phyloP scores from a whole-genome alignment of 2,329 filamentous ascomycete genomes.

The Zymoseptoria pseudotritici region DNA sequence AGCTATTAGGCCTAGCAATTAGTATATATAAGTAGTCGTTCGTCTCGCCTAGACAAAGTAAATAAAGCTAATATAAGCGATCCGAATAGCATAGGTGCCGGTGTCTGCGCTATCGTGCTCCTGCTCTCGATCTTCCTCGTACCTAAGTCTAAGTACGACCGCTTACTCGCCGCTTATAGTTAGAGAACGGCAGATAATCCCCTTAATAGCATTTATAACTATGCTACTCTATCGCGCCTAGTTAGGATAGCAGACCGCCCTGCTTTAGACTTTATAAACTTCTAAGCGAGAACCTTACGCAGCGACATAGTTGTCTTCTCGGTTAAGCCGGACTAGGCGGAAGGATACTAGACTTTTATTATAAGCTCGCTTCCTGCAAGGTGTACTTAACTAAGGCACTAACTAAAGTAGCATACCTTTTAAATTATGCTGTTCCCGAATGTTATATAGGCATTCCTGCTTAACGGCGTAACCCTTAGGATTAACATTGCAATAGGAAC shows the following conservation, averaged over 20 bases:
- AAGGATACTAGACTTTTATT: constrained; percentile 24
- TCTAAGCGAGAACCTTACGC: constrained; percentile 30
- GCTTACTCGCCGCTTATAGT: constrained; percentile 33
- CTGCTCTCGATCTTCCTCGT: constrained; percentile 35
- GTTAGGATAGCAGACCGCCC: constrained; percentile 15
- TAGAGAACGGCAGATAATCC: constrained; percentile 19
- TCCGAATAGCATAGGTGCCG: constrained; percentile 27
- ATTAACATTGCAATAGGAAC: constrained; percentile 39
- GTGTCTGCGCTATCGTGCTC: constrained; percentile 29
- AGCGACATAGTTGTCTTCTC: constrained; percentile 37
- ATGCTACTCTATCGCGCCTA: constrained; percentile 7
- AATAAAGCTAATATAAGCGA: background rate
- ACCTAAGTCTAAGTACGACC: constrained; percentile 39
- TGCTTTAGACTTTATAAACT: constrained; percentile 33
- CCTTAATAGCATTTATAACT: constrained; percentile 1
- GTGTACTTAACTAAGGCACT: background rate
- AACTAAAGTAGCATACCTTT: constrained; percentile 13
- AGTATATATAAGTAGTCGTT: constrained; percentile 36
- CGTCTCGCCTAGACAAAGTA: no score
- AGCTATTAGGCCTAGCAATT: constrained; percentile 35
- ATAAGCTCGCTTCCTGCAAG: background rate
- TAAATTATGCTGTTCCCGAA: constrained; percentile 32
- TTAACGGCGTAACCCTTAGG: constrained; percentile 36
- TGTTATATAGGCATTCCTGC: constrained; percentile 35
- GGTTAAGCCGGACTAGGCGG: constrained; percentile 34